A percentile compares a stretch with the other conserved stretches of the same genome.
Evolutionary conservation across 2,329 filamentous ascomycete species (phyloP).

Genomic region (Ophiocordyceps sinensis): DNA sequence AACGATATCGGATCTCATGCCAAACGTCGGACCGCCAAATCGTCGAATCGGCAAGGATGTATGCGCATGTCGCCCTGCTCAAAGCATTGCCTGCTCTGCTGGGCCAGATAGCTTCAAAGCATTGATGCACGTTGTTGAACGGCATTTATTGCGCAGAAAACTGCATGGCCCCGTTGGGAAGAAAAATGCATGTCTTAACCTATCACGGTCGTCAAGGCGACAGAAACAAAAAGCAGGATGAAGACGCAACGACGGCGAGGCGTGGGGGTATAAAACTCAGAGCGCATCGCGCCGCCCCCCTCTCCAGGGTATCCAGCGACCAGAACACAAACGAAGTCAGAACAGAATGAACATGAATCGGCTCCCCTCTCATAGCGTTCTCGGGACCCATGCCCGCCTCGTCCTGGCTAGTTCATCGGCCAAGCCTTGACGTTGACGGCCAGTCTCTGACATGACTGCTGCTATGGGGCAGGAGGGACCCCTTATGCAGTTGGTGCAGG

Average conservation of each 20-base stretch:
- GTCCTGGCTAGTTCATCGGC: neutral
- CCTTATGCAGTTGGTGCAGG: slow-evolving; percentile 10
- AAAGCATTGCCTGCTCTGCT: no score
- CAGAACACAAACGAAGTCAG: slow-evolving; percentile 6
- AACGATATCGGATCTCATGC: no score
- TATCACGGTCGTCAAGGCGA: slow-evolving; percentile 3
- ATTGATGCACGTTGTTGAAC: neutral
- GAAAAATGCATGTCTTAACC: neutral
- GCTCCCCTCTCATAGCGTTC: neutral
- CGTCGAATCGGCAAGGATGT: no score
- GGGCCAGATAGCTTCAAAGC: no score
- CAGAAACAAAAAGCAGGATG: neutral
- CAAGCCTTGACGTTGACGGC: neutral
- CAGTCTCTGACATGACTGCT: neutral
- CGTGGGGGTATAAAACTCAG: slow-evolving; percentile 16
- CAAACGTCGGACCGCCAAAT: no score
- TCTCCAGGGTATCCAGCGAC: slow-evolving; percentile 17
- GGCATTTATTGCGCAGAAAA: no score
- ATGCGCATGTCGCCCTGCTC: no score
- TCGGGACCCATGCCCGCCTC: neutral
- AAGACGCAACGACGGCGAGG: slow-evolving; percentile 1
- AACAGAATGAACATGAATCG: neutral
- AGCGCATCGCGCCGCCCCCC: slow-evolving; percentile 9
- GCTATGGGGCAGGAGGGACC: neutral
- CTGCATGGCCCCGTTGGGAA: neutral